Evolutionary conservation across 164 flowering plant species (phyloP), one percentile per base, ranked within the genome.

Genomic region (Chimonanthus praecox): DNA sequence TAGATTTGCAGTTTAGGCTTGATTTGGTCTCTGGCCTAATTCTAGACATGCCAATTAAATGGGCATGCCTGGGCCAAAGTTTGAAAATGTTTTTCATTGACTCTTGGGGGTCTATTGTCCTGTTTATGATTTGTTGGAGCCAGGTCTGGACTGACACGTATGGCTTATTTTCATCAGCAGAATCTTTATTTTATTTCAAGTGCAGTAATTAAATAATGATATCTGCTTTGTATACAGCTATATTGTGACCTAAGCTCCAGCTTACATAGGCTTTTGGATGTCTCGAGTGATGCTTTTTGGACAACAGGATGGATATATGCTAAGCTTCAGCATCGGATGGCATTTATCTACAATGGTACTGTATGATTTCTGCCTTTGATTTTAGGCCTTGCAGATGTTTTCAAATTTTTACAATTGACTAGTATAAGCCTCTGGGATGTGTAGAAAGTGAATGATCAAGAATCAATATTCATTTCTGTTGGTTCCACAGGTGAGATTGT

Each of bases 271-370:
- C 90, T 92, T 73, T 66, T 89, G 72, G 83, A 82, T 69, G 65
- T 72, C 45, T 81, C 88, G 0, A 62, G 70, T 67, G 84, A 89
- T 66, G 46, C 82, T 10, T 91, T 91, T 33, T 91, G 92, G 90
- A 83, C 77, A 71, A 86, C 87, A 11, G 96, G 96, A 77, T 91
- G 94, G 94, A 76, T 88, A 49, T 91, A 83, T 82, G 74, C 85
- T 43, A 84, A 86, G 79, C 83, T 91, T 76, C 86, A 75, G 69
- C 80, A 88, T 67, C 85, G 46, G 71, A 80, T 84, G 63, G 84
- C 92, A 65, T 88, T 91, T 81, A 72, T 83, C 45, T 85, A 82
- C 75, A 79, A 86, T 84, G 90, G 88, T 88, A 72, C 33, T 70
- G 80, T 71, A 72, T 48, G 45, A 8, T 46, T 67, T 68, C 63